phyloP scores from a whole-genome alignment of 768 basidiomycete species.

The Pulveroboletus ravenelii region DNA sequence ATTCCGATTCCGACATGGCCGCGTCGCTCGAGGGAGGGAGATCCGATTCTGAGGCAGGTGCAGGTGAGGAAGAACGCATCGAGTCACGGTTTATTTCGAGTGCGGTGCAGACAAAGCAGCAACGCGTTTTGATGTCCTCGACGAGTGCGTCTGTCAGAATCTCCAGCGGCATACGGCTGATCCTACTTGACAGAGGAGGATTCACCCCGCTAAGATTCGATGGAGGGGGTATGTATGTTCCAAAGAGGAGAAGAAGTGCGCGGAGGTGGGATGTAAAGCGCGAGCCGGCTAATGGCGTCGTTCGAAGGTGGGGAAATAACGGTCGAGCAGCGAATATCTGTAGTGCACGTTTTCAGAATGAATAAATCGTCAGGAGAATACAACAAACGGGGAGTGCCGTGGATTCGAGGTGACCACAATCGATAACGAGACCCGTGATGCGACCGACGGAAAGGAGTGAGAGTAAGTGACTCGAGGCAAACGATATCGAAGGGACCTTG shows the following conservation, averaged over 20 bases:
- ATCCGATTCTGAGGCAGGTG: slow-evolving; percentile 36
- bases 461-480: slow-evolving; percentile 83
- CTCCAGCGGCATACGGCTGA: slow-evolving; percentile 69
- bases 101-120: slow-evolving; percentile 77
- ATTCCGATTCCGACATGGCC: slow-evolving; percentile 65
- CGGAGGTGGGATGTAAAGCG: slow-evolving; percentile 77
- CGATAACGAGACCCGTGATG: slow-evolving; percentile 90
- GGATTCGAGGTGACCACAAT: slow-evolving; percentile 90
- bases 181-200: slow-evolving; percentile 56
- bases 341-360: not conserved
- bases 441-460: slow-evolving; percentile 81
- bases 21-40: slow-evolving; percentile 47
- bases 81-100: slow-evolving; percentile 39
- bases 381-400: slow-evolving; percentile 75
- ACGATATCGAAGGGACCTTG: slow-evolving; percentile 92
- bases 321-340: slow-evolving; percentile 91
- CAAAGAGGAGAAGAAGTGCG: slow-evolving; percentile 77
- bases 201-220: slow-evolving; percentile 61
- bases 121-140: slow-evolving; percentile 86
- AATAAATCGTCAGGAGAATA: not conserved
- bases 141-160: slow-evolving; percentile 76
- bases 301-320: slow-evolving; percentile 73
- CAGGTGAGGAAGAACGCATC: slow-evolving; percentile 31
- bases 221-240: slow-evolving; percentile 79
- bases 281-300: slow-evolving; percentile 85